phyloP scores from a whole-genome alignment of 2,329 filamentous ascomycete species.

The Aquanectria penicillioides region DNA sequence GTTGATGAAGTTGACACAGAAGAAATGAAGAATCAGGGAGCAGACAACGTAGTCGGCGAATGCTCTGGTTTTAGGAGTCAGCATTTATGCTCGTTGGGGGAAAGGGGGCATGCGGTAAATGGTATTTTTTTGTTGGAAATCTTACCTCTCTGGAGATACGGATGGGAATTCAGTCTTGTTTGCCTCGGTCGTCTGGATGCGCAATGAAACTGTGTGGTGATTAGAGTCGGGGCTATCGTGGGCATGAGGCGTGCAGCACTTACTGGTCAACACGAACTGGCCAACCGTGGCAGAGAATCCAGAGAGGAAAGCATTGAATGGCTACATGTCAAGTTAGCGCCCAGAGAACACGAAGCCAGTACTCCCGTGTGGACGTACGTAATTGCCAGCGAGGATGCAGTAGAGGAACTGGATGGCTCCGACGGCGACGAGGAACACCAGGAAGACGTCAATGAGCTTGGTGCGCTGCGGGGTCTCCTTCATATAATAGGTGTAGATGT shows the following conservation, averaged over 20 bases:
- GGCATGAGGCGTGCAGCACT: slow-evolving; percentile 39
- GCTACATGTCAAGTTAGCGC: slow-evolving; percentile 63
- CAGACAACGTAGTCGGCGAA: slow-evolving; percentile 97
- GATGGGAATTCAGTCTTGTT: slow-evolving; percentile 82
- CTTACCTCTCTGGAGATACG: slow-evolving; percentile 83
- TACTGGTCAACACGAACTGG: slow-evolving; percentile 95
- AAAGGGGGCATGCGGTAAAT: no score
- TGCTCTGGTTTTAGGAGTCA: slow-evolving; percentile 68
- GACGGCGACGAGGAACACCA: slow-evolving; percentile 85
- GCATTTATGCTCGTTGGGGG: neutral
- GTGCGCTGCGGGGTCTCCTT: slow-evolving; percentile 87
- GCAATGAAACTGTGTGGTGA: slow-evolving; percentile 67
- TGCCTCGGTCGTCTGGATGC: slow-evolving; percentile 89
- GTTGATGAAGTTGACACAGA: slow-evolving; percentile 99
- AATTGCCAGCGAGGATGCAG: slow-evolving; percentile 91
- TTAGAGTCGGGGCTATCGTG: slow-evolving; percentile 19
- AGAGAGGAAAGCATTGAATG: slow-evolving; percentile 97
- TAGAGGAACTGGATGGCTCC: slow-evolving; percentile 94
- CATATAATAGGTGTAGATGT: slow-evolving; percentile 82
- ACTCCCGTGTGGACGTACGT: slow-evolving; percentile 68
- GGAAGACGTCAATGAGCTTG: slow-evolving; percentile 91
- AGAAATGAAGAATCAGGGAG: slow-evolving; percentile 96
- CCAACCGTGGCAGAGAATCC: slow-evolving; percentile 95
- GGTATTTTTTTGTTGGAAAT: no score
- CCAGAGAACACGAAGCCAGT: neutral